phyloP scores from a whole-genome alignment of 1,284 basidiomycete species.

The Albatrellus sp. region DNA sequence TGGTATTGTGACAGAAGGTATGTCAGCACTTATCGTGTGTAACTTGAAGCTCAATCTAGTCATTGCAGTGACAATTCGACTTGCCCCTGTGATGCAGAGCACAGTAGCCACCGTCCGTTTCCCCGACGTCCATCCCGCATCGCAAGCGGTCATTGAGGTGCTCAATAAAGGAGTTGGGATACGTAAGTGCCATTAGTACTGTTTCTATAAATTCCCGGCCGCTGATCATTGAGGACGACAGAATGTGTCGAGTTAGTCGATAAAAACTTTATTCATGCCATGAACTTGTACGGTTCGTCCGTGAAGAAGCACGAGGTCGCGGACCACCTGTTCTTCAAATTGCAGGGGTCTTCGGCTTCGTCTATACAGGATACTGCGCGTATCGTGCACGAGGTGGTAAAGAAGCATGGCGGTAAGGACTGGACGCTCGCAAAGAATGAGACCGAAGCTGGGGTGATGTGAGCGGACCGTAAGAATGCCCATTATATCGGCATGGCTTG shows the following conservation, averaged over 20 bases:
- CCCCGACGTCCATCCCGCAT: slow-evolving; percentile 50
- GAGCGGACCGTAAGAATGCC: slow-evolving; percentile 81
- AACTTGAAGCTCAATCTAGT: slow-evolving; percentile 26
- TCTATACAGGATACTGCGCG: slow-evolving; percentile 54
- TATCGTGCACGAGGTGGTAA: slow-evolving; percentile 42
- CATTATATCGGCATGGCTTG: slow-evolving; percentile 56
- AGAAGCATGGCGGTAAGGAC: slow-evolving; percentile 55
- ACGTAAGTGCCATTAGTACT: slow-evolving; percentile 28
- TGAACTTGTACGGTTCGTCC: slow-evolving; percentile 53
- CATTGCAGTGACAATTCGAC: slow-evolving; percentile 59
- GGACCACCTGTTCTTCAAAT: slow-evolving; percentile 81
- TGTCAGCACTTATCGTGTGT: no score
- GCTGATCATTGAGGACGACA: slow-evolving; percentile 5
- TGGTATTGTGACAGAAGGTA: slow-evolving; percentile 75
- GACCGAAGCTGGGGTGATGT: slow-evolving; percentile 65
- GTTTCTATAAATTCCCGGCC: no score
- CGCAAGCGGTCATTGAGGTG: slow-evolving; percentile 65
- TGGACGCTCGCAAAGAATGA: slow-evolving; percentile 61
- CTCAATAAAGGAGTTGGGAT: slow-evolving; percentile 65
- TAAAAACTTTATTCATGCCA: slow-evolving; percentile 55
- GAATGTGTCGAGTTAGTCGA: slow-evolving; percentile 73
- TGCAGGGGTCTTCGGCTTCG: slow-evolving; percentile 58
- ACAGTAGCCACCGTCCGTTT: slow-evolving; percentile 61
- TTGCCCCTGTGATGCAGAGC: slow-evolving; percentile 74
- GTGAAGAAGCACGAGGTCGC: slow-evolving; percentile 50